phyloP scores from a whole-genome alignment of 768 basidiomycete species.

The Tylopilus felleus region DNA sequence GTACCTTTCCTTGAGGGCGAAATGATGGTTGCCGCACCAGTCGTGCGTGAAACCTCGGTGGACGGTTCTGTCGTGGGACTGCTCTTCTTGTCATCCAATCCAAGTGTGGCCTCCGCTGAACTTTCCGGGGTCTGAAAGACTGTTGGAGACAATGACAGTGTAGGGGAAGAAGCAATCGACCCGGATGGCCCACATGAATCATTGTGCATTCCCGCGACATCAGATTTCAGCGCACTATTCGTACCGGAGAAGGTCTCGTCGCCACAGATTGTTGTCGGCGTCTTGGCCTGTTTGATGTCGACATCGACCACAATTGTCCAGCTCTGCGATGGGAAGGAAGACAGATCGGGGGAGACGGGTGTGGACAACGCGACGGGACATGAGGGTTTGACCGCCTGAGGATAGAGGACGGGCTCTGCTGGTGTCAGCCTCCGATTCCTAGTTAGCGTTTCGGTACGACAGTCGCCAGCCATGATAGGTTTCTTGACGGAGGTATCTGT shows the following conservation, averaged over 20 bases:
- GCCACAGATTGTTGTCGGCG: neutral
- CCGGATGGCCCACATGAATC: neutral
- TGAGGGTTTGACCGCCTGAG: too few relatives aligned
- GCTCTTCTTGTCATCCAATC: neutral
- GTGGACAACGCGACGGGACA: neutral
- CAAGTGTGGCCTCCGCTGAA: neutral
- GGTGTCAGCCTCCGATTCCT: neutral
- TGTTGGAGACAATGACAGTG: too few relatives aligned
- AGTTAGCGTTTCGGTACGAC: neutral
- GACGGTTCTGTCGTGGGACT: neutral
- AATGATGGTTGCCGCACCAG: neutral
- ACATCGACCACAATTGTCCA: neutral
- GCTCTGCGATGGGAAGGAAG: constrained; percentile 7
- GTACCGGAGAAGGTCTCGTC: neutral
- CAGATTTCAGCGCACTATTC: too few relatives aligned
- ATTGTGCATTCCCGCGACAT: neutral
- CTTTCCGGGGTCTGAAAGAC: neutral
- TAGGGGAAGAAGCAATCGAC: neutral
- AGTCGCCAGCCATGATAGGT: neutral
- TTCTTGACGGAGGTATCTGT: neutral
- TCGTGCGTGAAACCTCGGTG: neutral
- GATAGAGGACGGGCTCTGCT: neutral
- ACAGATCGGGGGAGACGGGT: neutral
- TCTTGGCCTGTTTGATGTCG: neutral
- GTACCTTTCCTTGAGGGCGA: neutral